Evolutionary conservation across 371 early-diverging fungal species (phyloP), one percentile per base, ranked within the genome.

Genomic region (Choanephora cucurbitarum): DNA sequence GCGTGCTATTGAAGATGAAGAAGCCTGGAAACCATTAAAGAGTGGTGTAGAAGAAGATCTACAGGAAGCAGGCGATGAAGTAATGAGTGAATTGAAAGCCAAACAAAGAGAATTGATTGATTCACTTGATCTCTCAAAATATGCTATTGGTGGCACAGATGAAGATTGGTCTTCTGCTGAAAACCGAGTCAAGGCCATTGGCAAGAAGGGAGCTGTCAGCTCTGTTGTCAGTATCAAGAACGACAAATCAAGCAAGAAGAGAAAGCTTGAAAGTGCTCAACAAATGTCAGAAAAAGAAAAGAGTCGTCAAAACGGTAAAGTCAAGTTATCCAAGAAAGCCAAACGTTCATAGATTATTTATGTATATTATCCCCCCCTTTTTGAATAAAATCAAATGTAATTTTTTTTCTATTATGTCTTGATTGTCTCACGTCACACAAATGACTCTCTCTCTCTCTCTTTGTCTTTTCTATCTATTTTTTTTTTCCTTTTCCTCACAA

Each of bases 51-150:
- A 91, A 40, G 87, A 85, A 17, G 97, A 96, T 53, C 70, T 96
- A 41, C 83, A 82, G 18, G 87, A 88, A 55, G 93, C 88, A n/a
- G 94, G 89, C 11, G 73, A 86, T 18, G 86, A 89, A 57, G 89
- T 72, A 1, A 62, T 91, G 48, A 81, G 67, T 4, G 77, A 67
- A 17, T 62, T 93, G 47, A 79, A 80, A 57, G 79, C 82, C 31
- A 87, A 90, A 57, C 97, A 97, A 67, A 82, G 85, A 55, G 94
- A 94, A 49, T 64, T 96, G 44, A 85, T 97, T 57, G 85, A 91
- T 45, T 73, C 88, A 23, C 73, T 96, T 48, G 91, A 95, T 70
- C 65, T 93, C 17, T 70, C 75, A 15, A 77, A 85, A 58, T 90
- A 86, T 59, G 89, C 90, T 2, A 91, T 93, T 57, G 82, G 79